phyloP scores from a whole-genome alignment of 2,329 filamentous ascomycete species.

The Penicillium occitanis region DNA sequence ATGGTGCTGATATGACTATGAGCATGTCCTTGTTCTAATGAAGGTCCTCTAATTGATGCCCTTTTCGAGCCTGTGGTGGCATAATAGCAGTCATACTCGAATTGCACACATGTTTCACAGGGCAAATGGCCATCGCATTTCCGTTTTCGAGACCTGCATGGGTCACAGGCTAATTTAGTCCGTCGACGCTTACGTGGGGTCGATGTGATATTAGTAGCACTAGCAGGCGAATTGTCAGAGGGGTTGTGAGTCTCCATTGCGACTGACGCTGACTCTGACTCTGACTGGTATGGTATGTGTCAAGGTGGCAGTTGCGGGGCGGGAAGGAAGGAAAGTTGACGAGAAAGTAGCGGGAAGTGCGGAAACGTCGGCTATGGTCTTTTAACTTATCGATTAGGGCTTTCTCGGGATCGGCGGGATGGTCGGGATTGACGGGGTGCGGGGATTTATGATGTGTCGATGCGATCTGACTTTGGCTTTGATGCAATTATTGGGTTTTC shows the following conservation, averaged over 20 bases:
- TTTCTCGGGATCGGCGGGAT: not conserved
- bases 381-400: not conserved
- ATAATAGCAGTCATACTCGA: slow-evolving; percentile 56
- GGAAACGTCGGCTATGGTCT: not conserved
- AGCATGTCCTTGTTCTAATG: not conserved
- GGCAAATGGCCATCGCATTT: slow-evolving; percentile 57
- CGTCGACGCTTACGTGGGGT: slow-evolving; percentile 34
- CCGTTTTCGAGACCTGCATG: slow-evolving; percentile 57
- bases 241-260: not conserved
- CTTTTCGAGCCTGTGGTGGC: slow-evolving; percentile 16
- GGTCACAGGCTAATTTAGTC: slow-evolving; percentile 50
- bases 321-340: not conserved
- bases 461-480: not conserved
- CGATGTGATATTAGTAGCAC: not conserved
- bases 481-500: not conserved
- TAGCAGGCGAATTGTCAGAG: not conserved
- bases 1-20: not conserved
- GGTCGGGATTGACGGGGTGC: not conserved
- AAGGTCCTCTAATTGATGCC: not conserved
- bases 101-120: slow-evolving; percentile 55
- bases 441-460: not conserved
- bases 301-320: not conserved
- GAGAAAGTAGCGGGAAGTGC: slow-evolving; percentile 8
- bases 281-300: not conserved
- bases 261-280: not conserved